phyloP scores from a whole-genome alignment of 106 monocot species.

The Dendrobium catenatum region DNA sequence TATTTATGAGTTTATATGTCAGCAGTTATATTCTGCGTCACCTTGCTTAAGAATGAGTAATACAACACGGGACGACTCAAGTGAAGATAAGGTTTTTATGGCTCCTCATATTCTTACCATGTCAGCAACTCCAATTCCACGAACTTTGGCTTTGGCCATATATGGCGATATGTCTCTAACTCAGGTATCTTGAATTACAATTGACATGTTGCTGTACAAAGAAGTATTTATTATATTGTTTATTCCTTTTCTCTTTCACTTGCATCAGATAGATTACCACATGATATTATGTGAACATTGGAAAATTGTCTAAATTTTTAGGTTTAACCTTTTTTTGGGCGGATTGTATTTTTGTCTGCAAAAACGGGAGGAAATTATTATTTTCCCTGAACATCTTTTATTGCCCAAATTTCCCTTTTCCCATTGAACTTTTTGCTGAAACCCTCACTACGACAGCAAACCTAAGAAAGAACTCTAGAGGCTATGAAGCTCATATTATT shows the following conservation, averaged over 20 bases:
- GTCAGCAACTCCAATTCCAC: slow-evolving; percentile 98
- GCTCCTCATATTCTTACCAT: slow-evolving; percentile 96
- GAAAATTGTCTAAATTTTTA: background rate
- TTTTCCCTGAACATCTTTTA: too few relatives aligned
- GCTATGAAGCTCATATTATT: too few relatives aligned
- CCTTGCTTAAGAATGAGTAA: slow-evolving; percentile 17
- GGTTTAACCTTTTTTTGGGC: background rate
- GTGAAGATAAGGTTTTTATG: slow-evolving; percentile 54
- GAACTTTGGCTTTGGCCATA: slow-evolving; percentile 88
- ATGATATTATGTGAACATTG: background rate
- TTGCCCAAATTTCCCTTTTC: too few relatives aligned
- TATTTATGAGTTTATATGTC: background rate
- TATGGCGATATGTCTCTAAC: slow-evolving; percentile 94
- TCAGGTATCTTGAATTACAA: slow-evolving; percentile 38
- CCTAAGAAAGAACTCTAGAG: too few relatives aligned
- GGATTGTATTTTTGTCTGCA: background rate
- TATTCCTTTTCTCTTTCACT: background rate
- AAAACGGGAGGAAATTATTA: background rate
- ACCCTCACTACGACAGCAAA: too few relatives aligned
- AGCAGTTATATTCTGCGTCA: slow-evolving; percentile 64
- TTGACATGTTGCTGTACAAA: background rate
- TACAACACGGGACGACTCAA: slow-evolving; percentile 14
- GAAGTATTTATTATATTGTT: background rate
- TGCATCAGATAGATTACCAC: background rate
- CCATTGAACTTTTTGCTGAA: too few relatives aligned